Evolutionary conservation across 305 asterid species (phyloP), one percentile per base, ranked within the genome.

Genomic region (Striga hermonthica): DNA sequence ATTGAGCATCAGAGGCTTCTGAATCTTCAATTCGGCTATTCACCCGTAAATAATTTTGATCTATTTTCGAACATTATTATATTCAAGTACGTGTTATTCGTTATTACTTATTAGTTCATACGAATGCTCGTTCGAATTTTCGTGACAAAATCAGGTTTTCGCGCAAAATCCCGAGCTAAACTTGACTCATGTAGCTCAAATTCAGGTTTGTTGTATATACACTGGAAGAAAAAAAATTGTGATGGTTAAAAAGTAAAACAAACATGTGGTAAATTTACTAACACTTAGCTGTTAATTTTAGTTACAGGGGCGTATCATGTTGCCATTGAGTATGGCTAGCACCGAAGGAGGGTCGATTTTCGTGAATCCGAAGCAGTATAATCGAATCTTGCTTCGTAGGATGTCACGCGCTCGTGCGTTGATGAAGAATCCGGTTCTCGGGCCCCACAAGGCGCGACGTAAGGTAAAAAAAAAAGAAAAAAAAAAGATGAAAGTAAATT

Each of bases 331-430:
- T 81, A 67, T 84, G 67, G 67, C 76, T 52, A 69, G 73, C 4
- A 40, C 9, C 45, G 86, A 83, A 48, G 91, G 81, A 66, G 84
- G 74, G 12, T 86, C 91, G 0, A 68, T 86, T 39, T 89, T 71
- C 14, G 95, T 89, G 34, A 89, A 89, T 6, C 83, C 87, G 1
- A 89, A 89, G 86, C 96, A 89, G 79, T 89, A 89, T 64, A 79
- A 80, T 38, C 86, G 84, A 38, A 89, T 89, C 77, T 49, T 89
- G 74, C 80, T 90, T 75, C 95, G 95, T 14, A 74, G 95, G 45
- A 75, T 70, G 75, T 68, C 65, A 11, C 84, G 96, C n/a, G 89
- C 96, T 0, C 80, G 83, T 82, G 75, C 76, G 13, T 87, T 75
- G 61, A 37, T 72, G 72, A 65, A 69, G 75, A 76, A 79, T 40